Conservation (phyloP, 2,329 filamentous ascomycete species). For the Fusarium hostae region DNA sequence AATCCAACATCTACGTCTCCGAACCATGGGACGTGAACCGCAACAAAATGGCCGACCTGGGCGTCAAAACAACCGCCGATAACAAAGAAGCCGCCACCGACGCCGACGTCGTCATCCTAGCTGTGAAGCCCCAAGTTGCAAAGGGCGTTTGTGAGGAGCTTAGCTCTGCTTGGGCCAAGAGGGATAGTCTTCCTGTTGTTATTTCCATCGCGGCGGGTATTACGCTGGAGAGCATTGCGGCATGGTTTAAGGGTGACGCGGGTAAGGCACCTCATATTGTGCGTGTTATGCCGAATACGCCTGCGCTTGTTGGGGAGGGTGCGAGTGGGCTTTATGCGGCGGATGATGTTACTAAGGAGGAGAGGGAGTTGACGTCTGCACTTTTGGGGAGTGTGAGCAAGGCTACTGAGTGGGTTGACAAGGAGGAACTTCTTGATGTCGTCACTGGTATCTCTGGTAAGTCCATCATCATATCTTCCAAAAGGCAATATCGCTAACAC, state of each 20-base stretch:
- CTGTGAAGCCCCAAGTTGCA: conserved; percentile 64
- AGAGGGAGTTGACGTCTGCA: conserved; percentile 55
- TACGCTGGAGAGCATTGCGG: conserved; percentile 55
- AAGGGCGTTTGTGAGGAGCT: conserved; percentile 60
- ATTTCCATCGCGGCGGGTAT: conserved; percentile 63
- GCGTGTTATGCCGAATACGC: conserved; percentile 65
- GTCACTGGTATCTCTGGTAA: conserved; percentile 62
- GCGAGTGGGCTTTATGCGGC: conserved; percentile 60
- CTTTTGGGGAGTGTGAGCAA: conserved; percentile 60
- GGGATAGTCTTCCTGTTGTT: conserved; percentile 54
- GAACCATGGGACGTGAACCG: conserved; percentile 66
- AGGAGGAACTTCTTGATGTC: conserved; percentile 61
- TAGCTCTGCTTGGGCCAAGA: conserved; percentile 51
- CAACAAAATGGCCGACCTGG: conserved; percentile 58
- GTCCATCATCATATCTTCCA: background rate
- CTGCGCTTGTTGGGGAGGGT: conserved; percentile 61
- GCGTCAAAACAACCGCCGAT: conserved; percentile 59
- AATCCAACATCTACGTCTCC: conserved; percentile 59
- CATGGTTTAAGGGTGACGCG: conserved; percentile 54
- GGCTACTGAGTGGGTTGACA: conserved; percentile 61
- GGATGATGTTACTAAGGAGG: conserved; percentile 53
- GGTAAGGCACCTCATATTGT: conserved; percentile 57
- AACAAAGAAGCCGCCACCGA: conserved; percentile 57
- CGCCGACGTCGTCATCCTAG: conserved; percentile 60
- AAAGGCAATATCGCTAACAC: background rate